Evolutionary conservation across 805 yeast species (phyloP).

Genomic region (Metschnikowia kunwiensis): DNA sequence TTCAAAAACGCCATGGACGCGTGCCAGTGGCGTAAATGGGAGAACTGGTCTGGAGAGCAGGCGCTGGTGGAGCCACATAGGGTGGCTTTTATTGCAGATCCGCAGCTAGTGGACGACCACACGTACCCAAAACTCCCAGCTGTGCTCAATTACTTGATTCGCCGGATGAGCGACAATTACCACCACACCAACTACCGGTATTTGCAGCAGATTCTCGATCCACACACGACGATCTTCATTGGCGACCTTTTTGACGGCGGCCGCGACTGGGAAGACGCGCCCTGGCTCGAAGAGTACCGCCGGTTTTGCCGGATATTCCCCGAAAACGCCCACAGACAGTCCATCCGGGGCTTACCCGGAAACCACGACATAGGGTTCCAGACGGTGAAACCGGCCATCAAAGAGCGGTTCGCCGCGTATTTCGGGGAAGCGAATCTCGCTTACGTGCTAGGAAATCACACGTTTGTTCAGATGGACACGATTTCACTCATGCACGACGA

Average conservation of each 20-base stretch:
- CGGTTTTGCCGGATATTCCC: conserved; percentile 72
- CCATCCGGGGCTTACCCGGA: conserved; percentile 60
- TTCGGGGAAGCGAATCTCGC: conserved; percentile 71
- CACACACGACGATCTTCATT: conserved; percentile 72
- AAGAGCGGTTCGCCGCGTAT: conserved; percentile 60
- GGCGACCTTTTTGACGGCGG: conserved; percentile 98
- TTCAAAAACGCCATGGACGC: conserved; percentile 23
- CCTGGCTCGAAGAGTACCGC: conserved; percentile 66
- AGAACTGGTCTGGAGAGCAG: conserved; percentile 42
- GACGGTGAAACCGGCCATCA: conserved; percentile 54
- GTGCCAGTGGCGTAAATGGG: conserved; percentile 66
- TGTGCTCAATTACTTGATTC: conserved; percentile 51
- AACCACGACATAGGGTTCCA: conserved; percentile 98
- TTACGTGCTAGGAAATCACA: conserved; percentile 64
- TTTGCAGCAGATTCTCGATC: conserved; percentile 56
- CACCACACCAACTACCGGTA: conserved; percentile 70
- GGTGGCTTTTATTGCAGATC: conserved; percentile 77
- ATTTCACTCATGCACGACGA: conserved; percentile 68
- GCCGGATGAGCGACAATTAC: conserved; percentile 69
- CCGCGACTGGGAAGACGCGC: conserved; percentile 69
- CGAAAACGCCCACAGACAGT: conserved; percentile 41
- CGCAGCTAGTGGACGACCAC: conserved; percentile 85
- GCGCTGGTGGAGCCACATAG: conserved; percentile 39
- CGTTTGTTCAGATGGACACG: conserved; percentile 72
- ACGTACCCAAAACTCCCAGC: conserved; percentile 75